Evolutionary conservation across 331 rosid genomes (phyloP), one percentile per base, ranked within the genome.

Genomic region (Ulmus americana): DNA sequence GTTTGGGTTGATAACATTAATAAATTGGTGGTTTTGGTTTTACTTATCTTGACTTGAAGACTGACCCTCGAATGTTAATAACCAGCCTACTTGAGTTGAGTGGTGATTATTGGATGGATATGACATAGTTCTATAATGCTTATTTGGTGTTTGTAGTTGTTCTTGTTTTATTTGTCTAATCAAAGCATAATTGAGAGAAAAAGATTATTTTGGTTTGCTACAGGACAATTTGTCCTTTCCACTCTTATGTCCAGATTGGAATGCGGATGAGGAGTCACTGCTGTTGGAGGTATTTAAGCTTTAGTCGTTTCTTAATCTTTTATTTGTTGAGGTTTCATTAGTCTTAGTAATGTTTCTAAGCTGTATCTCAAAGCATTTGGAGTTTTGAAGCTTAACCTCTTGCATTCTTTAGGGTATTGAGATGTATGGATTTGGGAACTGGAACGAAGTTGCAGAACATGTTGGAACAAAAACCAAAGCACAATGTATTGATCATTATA

Each of bases 161-260:
- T 5, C 15, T 49, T 13, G 8, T 49, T 49, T 12, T 0, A 1
- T 49, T 49, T 49, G 18, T 6, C 15, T 4, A 49, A 12, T 63
- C 3, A 46, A 46, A 6, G 3, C 11, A 13, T 47, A 49, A 10
- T 15, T 28, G 55, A 63, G 56, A 28, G 6, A 12, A 16, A 45
- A 3, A 7, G 8, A 16, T 16, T 10, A 14, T 16, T 77, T 65
- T 49, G 18, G 10, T 57, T 70, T 44, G 16, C 47, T 38, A 55
- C 91, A 88, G 95, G 96, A 90, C 67, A 90, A 90, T 81, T 85
- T 90, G 63, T 78, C 86, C 67, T 87, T 90, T 86, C 95, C 97
- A 14, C 84, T 90, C 59, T 58, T 88, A 65, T 83, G 89, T 82
- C 85, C 81, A 16, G 97, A 90, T 45, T 90, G 97, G 97, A 88